phyloP scores from a whole-genome alignment of 2,329 filamentous ascomycete genomes.

The Botrytis fragariae region DNA sequence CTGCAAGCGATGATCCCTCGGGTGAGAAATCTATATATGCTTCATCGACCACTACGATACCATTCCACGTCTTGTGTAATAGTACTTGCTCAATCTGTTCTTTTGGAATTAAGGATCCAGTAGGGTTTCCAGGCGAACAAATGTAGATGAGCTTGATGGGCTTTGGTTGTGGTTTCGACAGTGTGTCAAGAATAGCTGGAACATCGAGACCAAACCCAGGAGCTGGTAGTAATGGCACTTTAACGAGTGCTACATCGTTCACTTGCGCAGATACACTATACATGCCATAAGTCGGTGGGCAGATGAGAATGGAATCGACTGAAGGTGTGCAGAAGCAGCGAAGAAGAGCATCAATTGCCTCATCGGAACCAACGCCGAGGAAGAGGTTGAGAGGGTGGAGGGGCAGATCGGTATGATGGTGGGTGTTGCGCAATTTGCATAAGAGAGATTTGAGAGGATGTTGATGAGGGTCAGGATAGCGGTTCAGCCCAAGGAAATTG shows the following conservation, averaged over 20 bases:
- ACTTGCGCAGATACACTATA: constrained; percentile 92
- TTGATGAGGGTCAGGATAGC: constrained; percentile 97
- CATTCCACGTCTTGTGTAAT: constrained; percentile 90
- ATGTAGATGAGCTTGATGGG: constrained; percentile 87
- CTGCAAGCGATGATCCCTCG: constrained; percentile 75
- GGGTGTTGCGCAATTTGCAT: constrained; percentile 82
- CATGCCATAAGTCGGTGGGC: constrained; percentile 98
- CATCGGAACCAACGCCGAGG: constrained; percentile 92
- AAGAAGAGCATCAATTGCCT: constrained; percentile 92
- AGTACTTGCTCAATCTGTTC: constrained; percentile 71
- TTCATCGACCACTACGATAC: constrained; percentile 88
- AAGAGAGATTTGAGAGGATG: constrained; percentile 79
- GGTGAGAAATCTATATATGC: constrained; percentile 94
- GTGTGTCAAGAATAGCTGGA: constrained; percentile 60
- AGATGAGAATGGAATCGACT: constrained; percentile 86
- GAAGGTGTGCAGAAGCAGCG: constrained; percentile 90
- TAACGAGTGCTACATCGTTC: constrained; percentile 85
- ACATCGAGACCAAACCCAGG: constrained; percentile 74
- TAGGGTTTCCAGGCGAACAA: constrained; percentile 94
- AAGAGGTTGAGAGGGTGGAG: constrained; percentile 84
- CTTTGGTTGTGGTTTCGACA: constrained; percentile 56
- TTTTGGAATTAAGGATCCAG: constrained; percentile 74
- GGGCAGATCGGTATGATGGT: constrained; percentile 70
- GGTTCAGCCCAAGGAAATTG: constrained; percentile 79
- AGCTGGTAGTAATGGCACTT: constrained; percentile 73